A percentile compares a stretch with the other conserved stretches of the same genome.
Evolutionary conservation across 2,329 filamentous ascomycete species (phyloP).

Genomic region (Neurospora crassa): DNA sequence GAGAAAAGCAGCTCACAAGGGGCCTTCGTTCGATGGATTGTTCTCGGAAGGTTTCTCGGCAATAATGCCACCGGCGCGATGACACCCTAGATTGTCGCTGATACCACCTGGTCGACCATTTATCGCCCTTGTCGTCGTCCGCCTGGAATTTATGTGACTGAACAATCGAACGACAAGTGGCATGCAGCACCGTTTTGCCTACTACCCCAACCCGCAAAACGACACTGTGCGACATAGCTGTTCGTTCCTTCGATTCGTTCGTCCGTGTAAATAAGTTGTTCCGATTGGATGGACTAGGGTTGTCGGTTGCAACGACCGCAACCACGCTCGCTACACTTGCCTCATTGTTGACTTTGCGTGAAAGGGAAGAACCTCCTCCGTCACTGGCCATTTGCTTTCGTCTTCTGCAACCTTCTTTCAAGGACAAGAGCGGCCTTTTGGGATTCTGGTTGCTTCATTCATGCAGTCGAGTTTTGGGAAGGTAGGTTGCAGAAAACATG

Average conservation of each 20-base stretch:
- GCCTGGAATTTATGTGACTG: background rate
- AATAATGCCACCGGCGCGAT: background rate
- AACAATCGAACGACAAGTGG: background rate
- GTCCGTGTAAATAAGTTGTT: background rate
- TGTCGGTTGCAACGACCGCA: background rate
- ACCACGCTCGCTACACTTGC: background rate
- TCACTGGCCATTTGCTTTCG: background rate
- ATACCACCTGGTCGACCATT: background rate
- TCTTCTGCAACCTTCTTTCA: background rate
- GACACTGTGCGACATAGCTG: background rate
- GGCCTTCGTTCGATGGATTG: background rate
- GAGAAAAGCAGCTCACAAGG: background rate
- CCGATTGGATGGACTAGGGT: background rate
- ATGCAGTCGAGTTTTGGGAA: background rate
- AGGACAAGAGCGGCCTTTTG: background rate
- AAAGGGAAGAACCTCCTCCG: background rate
- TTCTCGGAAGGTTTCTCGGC: background rate
- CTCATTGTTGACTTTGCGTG: background rate
- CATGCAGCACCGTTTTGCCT: background rate
- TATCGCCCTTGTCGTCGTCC: background rate
- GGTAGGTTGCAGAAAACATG: too few species aligned
- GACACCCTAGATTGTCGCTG: background rate
- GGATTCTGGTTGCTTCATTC: background rate
- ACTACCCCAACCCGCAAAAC: background rate
- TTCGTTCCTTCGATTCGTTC: background rate